Evolutionary conservation across 768 basidiomycete species (phyloP), one percentile per base, ranked within the genome.

Genomic region (Lyophyllum decastes): DNA sequence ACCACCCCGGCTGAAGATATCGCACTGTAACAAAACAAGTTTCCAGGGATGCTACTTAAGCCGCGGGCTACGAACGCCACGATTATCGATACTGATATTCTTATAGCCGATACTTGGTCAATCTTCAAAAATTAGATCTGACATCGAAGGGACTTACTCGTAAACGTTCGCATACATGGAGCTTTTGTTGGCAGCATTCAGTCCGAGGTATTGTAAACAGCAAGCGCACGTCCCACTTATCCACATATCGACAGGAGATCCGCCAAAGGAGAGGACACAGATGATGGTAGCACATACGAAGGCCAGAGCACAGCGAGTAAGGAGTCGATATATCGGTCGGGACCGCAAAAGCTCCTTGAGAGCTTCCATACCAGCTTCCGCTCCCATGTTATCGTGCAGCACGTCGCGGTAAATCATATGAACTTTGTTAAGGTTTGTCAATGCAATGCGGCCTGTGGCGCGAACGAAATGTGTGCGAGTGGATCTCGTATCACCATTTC

Each of bases 91-190:
- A 89, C 86, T 0, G 92, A 89, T 66, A 95, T 92, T 70, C 93
- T 95, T 41, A 16, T 19, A 19, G 2, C 4, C n/a, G n/a, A n/a
- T 41, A 19, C 4, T 12, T 47, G 25, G 1, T 47, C 44, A 30
- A 11, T 8, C 17, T 34, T 16, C 10, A 55, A 38, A 49, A 21
- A 43, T 30, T 6, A 33, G 27, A 21, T 50, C 43, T 25, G 27
- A 52, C 26, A 41, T 50, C 38, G 35, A 35, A 45, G 30, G 5
- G 22, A 78, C 92, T 71, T 69, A 95, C 94, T 96, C 94, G 66
- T 95, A 96, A 56, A 95, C 92, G 66, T 94, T 95, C n/a, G 93
- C 92, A 72, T 94, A 95, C 75, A 92, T 89, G 1, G 90, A 82
- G 64, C 89, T 94, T 73, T 90, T 93, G 62, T 87, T 83, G 3